Base-by-base conservation (phyloP, 805 yeast genomes). In the Blastobotrys robertii region DNA sequence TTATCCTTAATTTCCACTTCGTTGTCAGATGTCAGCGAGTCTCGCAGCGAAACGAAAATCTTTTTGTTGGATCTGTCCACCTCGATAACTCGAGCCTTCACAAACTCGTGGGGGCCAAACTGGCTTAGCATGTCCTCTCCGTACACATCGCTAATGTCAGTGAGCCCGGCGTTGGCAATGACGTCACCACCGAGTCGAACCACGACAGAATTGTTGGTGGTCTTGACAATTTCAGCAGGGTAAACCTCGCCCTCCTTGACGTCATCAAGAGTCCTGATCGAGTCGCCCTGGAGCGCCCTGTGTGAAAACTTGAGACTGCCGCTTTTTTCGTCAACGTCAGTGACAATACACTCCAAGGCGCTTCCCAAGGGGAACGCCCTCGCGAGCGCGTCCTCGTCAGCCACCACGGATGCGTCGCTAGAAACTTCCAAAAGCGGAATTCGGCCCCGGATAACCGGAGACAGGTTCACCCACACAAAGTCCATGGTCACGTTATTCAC, bases 311-410 rank as follows among this genome's bases (percentile, higher is more conserved):
- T 57, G 14, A 76, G 64, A 19, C 25, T 19, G 6, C 25, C 25
- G 25, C 25, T 19, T 6, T 19, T 19, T 6, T 19, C 25, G 25
- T 19, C 25, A n/a, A 66, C 48, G 41, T 74, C 72, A 52, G 70
- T 77, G 11, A 84, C 81, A 30, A 62, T 68, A 14, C 79, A 79
- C 46, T 71, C 65, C 43, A 86, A 51, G 7, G 87, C 87, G 45
- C 77, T 62, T 15, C 95, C 96, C 41, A 82, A 58, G 30, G 94
- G 90, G 59, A 69, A 79, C 32, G 67, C 65, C n/a, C 68, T 68
- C 13, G 73, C 77, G 39, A 83, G 57, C 40, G 75, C 66, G 12
- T 64, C 66, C 47, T 67, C 56, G 1, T 69, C 56, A 7, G n/a
- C 12, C 13, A 34, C 37, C 25, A 19, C 25, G n/a, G 68, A 65